Conservation (phyloP, 352 stramenopile genomes). For the Phytopythium helicoides region DNA sequence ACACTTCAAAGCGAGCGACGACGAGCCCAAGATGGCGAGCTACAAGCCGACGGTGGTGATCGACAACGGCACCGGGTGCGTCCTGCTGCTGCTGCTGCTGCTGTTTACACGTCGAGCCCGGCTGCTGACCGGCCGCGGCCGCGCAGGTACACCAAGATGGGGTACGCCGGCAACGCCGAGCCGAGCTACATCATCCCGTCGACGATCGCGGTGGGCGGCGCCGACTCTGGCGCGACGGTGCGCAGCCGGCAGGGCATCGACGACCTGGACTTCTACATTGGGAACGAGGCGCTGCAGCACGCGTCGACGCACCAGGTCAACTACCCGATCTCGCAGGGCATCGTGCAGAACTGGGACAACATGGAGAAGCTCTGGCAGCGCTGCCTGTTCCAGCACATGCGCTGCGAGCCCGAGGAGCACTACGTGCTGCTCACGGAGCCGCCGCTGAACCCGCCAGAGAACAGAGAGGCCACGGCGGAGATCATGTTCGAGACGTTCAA, state of each 20-base stretch:
- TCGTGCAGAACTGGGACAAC: conserved; percentile 94
- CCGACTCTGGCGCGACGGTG: conserved; percentile 54
- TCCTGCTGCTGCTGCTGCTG: too few relatives aligned
- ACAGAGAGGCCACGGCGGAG: conserved; percentile 93
- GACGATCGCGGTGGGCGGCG: conserved; percentile 83
- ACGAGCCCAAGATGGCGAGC: conserved; percentile 37
- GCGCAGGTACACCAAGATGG: conserved; percentile 97
- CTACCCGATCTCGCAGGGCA: conserved; percentile 86
- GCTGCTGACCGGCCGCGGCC: too few relatives aligned
- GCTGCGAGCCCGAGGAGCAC: conserved; percentile 93
- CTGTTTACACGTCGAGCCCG: too few relatives aligned
- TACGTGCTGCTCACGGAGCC: conserved; percentile 92
- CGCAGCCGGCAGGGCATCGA: conserved; percentile 90
- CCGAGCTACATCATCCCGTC: conserved; percentile 96
- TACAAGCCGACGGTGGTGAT: conserved; percentile 94
- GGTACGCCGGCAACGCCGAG: conserved; percentile 93
- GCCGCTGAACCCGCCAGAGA: conserved; percentile 93
- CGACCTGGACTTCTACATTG: conserved; percentile 96
- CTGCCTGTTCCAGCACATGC: conserved; percentile 92
- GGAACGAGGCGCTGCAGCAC: conserved; percentile 90
- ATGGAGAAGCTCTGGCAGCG: conserved; percentile 95
- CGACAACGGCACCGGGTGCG: conserved; percentile 95
- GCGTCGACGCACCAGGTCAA: conserved; percentile 91
- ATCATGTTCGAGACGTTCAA: conserved; percentile 98
- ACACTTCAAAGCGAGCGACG: conserved; percentile 1